Conservation (phyloP, 2,329 filamentous ascomycete species). For the Colletotrichum sp. region DNA sequence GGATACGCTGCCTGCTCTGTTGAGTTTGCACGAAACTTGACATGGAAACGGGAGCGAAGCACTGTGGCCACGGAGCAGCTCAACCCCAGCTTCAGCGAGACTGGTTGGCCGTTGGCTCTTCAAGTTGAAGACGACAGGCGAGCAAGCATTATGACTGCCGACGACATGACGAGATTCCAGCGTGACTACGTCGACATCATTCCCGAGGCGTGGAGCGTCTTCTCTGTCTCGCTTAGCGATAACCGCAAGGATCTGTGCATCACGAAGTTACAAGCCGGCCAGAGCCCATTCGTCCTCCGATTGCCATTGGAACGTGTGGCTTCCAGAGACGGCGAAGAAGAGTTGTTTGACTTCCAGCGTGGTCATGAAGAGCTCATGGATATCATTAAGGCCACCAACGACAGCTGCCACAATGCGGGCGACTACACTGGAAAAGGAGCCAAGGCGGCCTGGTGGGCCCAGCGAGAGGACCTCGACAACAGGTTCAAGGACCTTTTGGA, state of each 20-base stretch:
- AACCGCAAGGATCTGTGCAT: slow-evolving; percentile 85
- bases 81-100: slow-evolving; percentile 37
- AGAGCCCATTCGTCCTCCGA: slow-evolving; percentile 84
- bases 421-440: slow-evolving; percentile 77
- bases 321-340: slow-evolving; percentile 77
- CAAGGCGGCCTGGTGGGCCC: slow-evolving; percentile 87
- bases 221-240: slow-evolving; percentile 86
- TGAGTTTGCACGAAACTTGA: slow-evolving; percentile 74
- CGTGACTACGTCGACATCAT: slow-evolving; percentile 85
- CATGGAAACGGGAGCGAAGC: slow-evolving; percentile 69
- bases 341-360: slow-evolving; percentile 83
- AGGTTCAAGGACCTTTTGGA: slow-evolving; percentile 79
- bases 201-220: slow-evolving; percentile 80
- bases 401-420: slow-evolving; percentile 74
- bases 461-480: slow-evolving; percentile 79
- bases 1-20: slow-evolving; percentile 67
- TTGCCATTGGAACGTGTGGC: slow-evolving; percentile 85
- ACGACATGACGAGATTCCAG: slow-evolving; percentile 71
- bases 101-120: slow-evolving; percentile 28
- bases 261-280: slow-evolving; percentile 78
- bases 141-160: slow-evolving; percentile 49
- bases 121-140: slow-evolving; percentile 33
- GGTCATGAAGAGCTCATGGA: slow-evolving; percentile 81
- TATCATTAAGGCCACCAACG: slow-evolving; percentile 82
- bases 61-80: slow-evolving; percentile 29